These are phyloP conservation scores for Candida boidinii DNA, from an alignment of 805 yeast genomes.

Conservation along the genomic window DNA sequence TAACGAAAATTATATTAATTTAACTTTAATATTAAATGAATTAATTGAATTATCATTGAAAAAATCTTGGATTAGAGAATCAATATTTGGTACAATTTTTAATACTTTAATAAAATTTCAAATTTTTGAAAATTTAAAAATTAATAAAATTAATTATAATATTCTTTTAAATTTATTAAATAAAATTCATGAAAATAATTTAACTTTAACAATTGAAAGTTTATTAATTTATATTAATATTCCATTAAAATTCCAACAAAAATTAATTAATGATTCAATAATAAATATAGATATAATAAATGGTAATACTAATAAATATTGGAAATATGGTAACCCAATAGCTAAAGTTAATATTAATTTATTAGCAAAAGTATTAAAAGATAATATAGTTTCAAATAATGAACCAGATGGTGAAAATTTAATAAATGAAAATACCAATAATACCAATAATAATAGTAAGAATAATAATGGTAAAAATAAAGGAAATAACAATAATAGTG, in stretches of 20 bases:
- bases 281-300: constrained; percentile 10
- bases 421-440: no score
- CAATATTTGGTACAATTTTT: constrained; percentile 63
- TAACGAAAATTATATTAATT: constrained; percentile 24
- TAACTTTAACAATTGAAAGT: constrained; percentile 71
- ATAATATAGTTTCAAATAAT: constrained; percentile 34
- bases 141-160: constrained; percentile 1
- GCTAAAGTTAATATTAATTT: constrained; percentile 55
- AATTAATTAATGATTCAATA: no score
- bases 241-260: constrained; percentile 28
- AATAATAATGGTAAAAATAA: constrained; percentile 4
- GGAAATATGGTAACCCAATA: constrained; percentile 74
- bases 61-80: constrained; percentile 84
- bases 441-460: no score
- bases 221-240: constrained; percentile 59
- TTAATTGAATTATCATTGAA: constrained; percentile 48
- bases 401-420: constrained; percentile 27
- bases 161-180: constrained; percentile 23
- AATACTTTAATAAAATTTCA: constrained; percentile 32
- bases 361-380: constrained; percentile 57
- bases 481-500: constrained; percentile 20
- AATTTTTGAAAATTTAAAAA: constrained; percentile 9
- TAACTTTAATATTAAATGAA: constrained; percentile 37
- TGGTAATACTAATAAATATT: constrained; percentile 23
- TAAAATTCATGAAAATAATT: constrained; percentile 39